Evolutionary conservation across 2,329 filamentous ascomycete species (phyloP).

Genomic region (Aspergillus novoparasiticus): DNA sequence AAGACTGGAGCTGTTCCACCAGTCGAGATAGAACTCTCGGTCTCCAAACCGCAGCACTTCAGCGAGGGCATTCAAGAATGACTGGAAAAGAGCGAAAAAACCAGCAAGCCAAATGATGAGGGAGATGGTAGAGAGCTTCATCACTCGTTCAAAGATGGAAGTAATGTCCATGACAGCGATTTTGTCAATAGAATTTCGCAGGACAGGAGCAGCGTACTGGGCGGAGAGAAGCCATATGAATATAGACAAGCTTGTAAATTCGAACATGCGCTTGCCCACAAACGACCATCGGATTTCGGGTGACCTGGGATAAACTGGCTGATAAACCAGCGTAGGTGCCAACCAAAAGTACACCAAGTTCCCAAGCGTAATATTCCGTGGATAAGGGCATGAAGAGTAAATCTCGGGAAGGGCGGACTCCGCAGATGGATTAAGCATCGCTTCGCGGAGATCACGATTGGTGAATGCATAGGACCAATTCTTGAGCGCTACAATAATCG

Average conservation of each 20-base stretch:
- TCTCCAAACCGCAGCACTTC: conserved; percentile 91
- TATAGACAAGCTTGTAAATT: conserved; percentile 75
- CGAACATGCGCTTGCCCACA: conserved; percentile 77
- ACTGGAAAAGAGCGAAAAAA: conserved; percentile 96
- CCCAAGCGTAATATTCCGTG: conserved; percentile 80
- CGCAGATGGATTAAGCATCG: conserved; percentile 75
- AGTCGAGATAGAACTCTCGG: conserved; percentile 92
- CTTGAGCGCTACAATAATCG: conserved; percentile 95
- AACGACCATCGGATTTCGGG: conserved; percentile 82
- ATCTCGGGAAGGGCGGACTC: conserved; percentile 74
- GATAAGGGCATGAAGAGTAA: conserved; percentile 83
- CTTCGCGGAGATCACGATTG: conserved; percentile 90
- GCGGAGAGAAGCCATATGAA: conserved; percentile 96
- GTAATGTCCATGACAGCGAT: conserved; percentile 78
- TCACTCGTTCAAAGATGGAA: conserved; percentile 82
- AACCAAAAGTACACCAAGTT: conserved; percentile 98
- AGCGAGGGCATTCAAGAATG: conserved; percentile 84
- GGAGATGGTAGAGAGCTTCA: conserved; percentile 95
- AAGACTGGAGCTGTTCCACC: conserved; percentile 92
- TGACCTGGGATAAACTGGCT: conserved; percentile 91
- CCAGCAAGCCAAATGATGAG: conserved; percentile 96
- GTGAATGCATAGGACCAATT: conserved; percentile 95
- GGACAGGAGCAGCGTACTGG: conserved; percentile 88
- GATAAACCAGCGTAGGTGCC: conserved; percentile 94
- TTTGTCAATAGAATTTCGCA: conserved; percentile 87